Evolutionary conservation across 2,329 filamentous ascomycete species (phyloP).

Genomic region (Raffaelea albimanens): DNA sequence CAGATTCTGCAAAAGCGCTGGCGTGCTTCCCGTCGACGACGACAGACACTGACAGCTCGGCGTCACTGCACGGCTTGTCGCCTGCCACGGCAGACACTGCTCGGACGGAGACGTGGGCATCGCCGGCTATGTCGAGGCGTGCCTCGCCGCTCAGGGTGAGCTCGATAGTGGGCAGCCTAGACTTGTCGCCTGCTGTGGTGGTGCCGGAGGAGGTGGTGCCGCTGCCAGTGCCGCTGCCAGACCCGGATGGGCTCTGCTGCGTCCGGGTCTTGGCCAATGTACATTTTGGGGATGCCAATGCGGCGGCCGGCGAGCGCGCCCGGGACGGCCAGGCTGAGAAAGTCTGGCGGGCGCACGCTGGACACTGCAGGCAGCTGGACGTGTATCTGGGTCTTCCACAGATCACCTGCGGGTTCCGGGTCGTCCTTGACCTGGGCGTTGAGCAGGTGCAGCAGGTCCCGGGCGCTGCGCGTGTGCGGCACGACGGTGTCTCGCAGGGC

Average conservation of each 20-base stretch:
- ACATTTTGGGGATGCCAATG: slow-evolving; percentile 1
- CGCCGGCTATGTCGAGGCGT: neutral
- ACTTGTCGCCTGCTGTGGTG: slow-evolving; percentile 46
- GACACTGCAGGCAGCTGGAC: neutral
- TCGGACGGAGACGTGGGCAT: neutral
- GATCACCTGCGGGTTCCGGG: neutral
- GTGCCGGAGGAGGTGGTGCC: slow-evolving; percentile 41
- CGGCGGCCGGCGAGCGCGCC: neutral
- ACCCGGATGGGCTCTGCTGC: neutral
- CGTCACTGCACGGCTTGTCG: too few relatives aligned
- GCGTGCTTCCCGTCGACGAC: neutral
- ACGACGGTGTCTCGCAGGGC: slow-evolving; percentile 46
- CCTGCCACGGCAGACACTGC: neutral
- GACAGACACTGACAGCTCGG: neutral
- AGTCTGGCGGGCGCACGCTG: neutral
- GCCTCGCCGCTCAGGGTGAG: slow-evolving; percentile 42
- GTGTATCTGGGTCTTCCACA: neutral
- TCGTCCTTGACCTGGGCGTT: neutral
- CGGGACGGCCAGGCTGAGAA: neutral
- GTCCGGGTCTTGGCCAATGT: neutral
- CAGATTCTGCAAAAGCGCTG: neutral
- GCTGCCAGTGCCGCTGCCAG: too few relatives aligned
- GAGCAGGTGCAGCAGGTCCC: neutral
- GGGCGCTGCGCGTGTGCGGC: slow-evolving; percentile 14
- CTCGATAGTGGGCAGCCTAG: slow-evolving; percentile 43